These are phyloP conservation scores for Epichloe uncinata DNA, from an alignment of 2,329 filamentous ascomycete species.

Conservation along the genomic window DNA sequence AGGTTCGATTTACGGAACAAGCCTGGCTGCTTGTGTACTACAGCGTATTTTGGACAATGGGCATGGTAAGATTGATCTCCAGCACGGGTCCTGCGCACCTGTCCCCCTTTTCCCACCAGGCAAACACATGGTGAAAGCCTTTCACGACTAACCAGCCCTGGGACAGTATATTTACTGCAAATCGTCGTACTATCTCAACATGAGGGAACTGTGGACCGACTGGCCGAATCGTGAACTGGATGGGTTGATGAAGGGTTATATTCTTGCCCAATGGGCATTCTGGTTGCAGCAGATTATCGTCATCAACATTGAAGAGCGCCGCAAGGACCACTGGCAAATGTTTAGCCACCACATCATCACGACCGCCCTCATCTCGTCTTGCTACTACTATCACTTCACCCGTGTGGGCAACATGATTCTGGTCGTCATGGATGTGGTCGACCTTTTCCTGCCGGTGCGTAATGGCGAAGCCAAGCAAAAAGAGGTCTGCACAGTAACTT, in stretches of 20 bases:
- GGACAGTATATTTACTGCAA: conserved; percentile 64
- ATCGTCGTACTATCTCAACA: conserved; percentile 66
- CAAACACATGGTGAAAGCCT: neutral
- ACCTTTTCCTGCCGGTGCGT: conserved; percentile 72
- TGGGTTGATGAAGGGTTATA: conserved; percentile 76
- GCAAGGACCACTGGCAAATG: conserved; percentile 96
- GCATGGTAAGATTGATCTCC: conserved; percentile 48
- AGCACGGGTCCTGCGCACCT: no score
- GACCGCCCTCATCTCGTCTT: conserved; percentile 61
- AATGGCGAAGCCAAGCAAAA: neutral
- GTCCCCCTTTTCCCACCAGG: no score
- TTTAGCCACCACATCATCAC: conserved; percentile 93
- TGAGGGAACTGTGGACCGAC: conserved; percentile 67
- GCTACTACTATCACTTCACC: conserved; percentile 78
- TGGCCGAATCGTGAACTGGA: conserved; percentile 71
- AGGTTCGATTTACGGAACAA: conserved; percentile 84
- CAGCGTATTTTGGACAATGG: conserved; percentile 65
- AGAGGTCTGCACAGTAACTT: no score
- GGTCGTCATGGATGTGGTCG: conserved; percentile 85
- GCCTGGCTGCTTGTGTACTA: conserved; percentile 85
- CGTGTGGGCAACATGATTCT: conserved; percentile 82
- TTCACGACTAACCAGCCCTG: neutral
- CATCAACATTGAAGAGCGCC: conserved; percentile 83
- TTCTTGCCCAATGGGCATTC: conserved; percentile 80
- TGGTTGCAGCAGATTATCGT: conserved; percentile 92